Percentiles rank a stretch among this genome's conserved stretches.
phyloP scores from a whole-genome alignment of 129 eudicot species.

The Calendula officinalis region DNA sequence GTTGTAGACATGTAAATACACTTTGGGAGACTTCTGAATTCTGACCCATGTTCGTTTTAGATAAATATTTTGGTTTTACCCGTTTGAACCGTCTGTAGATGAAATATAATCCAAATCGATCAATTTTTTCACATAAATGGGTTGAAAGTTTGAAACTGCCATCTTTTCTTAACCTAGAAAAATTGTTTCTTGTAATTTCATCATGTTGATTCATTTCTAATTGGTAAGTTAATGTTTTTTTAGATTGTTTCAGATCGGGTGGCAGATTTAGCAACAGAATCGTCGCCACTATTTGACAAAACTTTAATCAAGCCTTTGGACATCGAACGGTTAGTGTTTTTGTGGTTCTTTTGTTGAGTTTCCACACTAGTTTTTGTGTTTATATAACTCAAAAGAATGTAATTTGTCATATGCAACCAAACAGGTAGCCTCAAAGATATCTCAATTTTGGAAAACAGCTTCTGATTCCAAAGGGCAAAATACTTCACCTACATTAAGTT shows the following conservation, averaged over 20 bases:
- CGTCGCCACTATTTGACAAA: conserved; percentile 55
- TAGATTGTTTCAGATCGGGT: conserved; percentile 75
- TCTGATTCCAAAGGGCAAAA: conserved; percentile 57
- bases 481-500: conserved; percentile 54
- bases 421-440: conserved; percentile 65
- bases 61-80: neutral
- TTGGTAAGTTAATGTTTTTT: conserved; percentile 25
- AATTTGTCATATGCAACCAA: conserved; percentile 6
- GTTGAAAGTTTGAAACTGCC: conserved; percentile 7
- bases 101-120: neutral
- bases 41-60: neutral
- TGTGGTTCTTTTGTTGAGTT: conserved; percentile 3
- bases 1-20: conserved; percentile 4
- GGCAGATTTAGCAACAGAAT: conserved; percentile 53
- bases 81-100: neutral
- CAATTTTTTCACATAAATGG: neutral
- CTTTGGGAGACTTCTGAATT: neutral
- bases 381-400: conserved; percentile 17
- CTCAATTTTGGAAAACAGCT: conserved; percentile 71
- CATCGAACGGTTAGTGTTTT: conserved; percentile 57
- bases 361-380: conserved; percentile 4
- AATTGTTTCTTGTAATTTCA: conserved; percentile 3
- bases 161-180: neutral
- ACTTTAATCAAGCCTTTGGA: conserved; percentile 60
- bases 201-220: conserved; percentile 18